Percentiles rank a stretch among this genome's conserved stretches.
Conservation (phyloP, 768 basidiomycete species). For the Naganishia antarctica region DNA sequence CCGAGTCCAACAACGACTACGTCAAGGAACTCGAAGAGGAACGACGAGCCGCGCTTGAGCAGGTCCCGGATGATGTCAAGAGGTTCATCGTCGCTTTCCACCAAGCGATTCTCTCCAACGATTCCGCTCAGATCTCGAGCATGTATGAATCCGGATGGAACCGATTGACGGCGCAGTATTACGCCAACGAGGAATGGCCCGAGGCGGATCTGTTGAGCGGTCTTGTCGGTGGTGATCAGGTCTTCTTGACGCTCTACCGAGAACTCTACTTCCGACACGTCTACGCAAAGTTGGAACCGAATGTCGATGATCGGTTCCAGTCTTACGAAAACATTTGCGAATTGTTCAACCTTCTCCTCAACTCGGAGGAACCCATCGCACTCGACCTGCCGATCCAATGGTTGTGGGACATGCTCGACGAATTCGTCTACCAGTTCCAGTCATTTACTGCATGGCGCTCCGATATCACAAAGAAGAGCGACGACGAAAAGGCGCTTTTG, state of each 20-base stretch:
- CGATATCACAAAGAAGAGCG: slow-evolving; percentile 70
- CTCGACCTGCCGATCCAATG: slow-evolving; percentile 94
- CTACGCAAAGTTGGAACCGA: slow-evolving; percentile 88
- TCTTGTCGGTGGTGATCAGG: slow-evolving; percentile 87
- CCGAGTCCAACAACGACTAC: slow-evolving; percentile 5
- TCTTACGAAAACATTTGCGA: slow-evolving; percentile 89
- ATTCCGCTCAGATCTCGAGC: slow-evolving; percentile 79
- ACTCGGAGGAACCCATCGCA: slow-evolving; percentile 89
- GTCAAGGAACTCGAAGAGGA: slow-evolving; percentile 71
- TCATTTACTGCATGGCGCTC: slow-evolving; percentile 89
- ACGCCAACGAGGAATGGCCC: slow-evolving; percentile 90
- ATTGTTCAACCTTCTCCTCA: slow-evolving; percentile 93
- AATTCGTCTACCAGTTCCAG: slow-evolving; percentile 88
- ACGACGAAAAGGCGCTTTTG: slow-evolving; percentile 75
- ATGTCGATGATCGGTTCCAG: slow-evolving; percentile 95
- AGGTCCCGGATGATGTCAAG: slow-evolving; percentile 84
- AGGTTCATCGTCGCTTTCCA: slow-evolving; percentile 95
- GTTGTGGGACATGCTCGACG: slow-evolving; percentile 62
- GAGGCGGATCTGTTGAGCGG: slow-evolving; percentile 93
- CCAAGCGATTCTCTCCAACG: slow-evolving; percentile 84
- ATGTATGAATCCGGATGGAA: slow-evolving; percentile 98
- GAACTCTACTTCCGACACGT: slow-evolving; percentile 67
- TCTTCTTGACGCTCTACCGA: slow-evolving; percentile 94
- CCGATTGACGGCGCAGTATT: slow-evolving; percentile 92
- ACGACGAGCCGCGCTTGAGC: slow-evolving; percentile 66